Evolutionary conservation across 2,329 filamentous ascomycete genomes (phyloP).

Genomic region (Cordyceps tenuipes): DNA sequence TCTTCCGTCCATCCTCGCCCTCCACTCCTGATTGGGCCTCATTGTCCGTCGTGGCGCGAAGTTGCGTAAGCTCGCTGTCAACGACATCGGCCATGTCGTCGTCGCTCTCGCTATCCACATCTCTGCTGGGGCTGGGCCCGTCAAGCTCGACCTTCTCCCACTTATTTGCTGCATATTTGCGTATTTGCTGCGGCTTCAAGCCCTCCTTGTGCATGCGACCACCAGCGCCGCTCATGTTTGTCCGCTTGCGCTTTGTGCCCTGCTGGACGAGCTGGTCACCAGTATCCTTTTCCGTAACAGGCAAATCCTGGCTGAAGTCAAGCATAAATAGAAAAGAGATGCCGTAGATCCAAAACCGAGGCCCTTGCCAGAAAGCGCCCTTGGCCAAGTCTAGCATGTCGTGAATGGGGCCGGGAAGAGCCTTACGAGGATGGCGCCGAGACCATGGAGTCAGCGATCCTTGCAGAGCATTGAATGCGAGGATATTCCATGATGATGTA

Average conservation of each 20-base stretch:
- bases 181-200: slow-evolving; percentile 36
- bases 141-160: slow-evolving; percentile 31
- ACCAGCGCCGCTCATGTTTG: slow-evolving; percentile 42
- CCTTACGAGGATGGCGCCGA: slow-evolving; percentile 66
- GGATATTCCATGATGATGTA: slow-evolving; percentile 55
- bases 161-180: slow-evolving; percentile 33
- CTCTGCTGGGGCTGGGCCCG: slow-evolving; percentile 28
- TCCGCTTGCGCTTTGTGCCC: slow-evolving; percentile 47
- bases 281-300: slow-evolving; percentile 19
- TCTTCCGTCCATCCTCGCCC: slow-evolving; percentile 22
- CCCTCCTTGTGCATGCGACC: slow-evolving; percentile 40
- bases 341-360: slow-evolving; percentile 80
- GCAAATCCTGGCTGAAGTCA: slow-evolving; percentile 66
- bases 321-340: slow-evolving; percentile 87
- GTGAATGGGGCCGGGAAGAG: slow-evolving; percentile 65
- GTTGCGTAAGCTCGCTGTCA: slow-evolving; percentile 27
- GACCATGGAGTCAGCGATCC: slow-evolving; percentile 81
- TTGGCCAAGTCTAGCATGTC: slow-evolving; percentile 72
- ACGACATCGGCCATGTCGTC: slow-evolving; percentile 27
- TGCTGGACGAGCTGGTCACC: slow-evolving; percentile 24
- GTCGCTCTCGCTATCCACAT: slow-evolving; percentile 27
- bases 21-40: slow-evolving; percentile 15
- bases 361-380: slow-evolving; percentile 75
- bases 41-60: slow-evolving; percentile 20
- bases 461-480: slow-evolving; percentile 70